Percentiles rank a stretch among this genome's conserved stretches.
Evolutionary conservation across 805 yeast species (phyloP).

Genomic region (Barnettozyma populi): DNA sequence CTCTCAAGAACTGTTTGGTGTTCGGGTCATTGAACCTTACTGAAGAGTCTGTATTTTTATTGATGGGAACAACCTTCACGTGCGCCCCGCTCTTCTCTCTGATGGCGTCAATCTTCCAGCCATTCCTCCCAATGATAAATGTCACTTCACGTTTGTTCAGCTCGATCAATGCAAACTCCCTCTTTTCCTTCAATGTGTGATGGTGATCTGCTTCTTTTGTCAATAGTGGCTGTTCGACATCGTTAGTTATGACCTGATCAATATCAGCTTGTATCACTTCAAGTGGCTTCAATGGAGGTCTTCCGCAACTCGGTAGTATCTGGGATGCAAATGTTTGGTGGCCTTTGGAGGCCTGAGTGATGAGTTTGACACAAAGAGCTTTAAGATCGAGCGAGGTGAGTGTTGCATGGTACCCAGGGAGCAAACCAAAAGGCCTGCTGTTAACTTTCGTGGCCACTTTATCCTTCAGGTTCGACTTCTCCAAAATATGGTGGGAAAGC

Average conservation of each 20-base stretch:
- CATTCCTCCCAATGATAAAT: constrained; percentile 39
- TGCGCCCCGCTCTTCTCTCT: constrained; percentile 32
- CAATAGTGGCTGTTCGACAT: neutral
- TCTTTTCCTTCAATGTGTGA: neutral
- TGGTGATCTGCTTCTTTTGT: neutral
- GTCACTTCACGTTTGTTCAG: constrained; percentile 32
- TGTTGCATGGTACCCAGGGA: constrained; percentile 2
- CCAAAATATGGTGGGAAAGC: neutral
- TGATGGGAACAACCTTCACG: constrained; percentile 35
- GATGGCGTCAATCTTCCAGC: constrained; percentile 32
- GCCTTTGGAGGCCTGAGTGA: neutral
- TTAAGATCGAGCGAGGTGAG: neutral
- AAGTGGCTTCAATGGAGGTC: neutral
- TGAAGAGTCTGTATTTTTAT: constrained; percentile 14
- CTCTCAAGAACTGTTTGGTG: constrained; percentile 26
- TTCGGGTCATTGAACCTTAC: constrained; percentile 4
- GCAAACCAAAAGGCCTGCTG: neutral
- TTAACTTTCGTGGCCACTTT: neutral
- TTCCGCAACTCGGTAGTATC: neutral
- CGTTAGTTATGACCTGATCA: neutral
- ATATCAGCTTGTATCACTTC: neutral
- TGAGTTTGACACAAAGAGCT: neutral
- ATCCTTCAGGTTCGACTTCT: neutral
- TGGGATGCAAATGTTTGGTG: neutral
- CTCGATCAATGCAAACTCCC: constrained; percentile 10